Percentiles rank a stretch among this genome's conserved stretches.
phyloP scores from a whole-genome alignment of 345 rosid genomes.

The Arabis alpina region DNA sequence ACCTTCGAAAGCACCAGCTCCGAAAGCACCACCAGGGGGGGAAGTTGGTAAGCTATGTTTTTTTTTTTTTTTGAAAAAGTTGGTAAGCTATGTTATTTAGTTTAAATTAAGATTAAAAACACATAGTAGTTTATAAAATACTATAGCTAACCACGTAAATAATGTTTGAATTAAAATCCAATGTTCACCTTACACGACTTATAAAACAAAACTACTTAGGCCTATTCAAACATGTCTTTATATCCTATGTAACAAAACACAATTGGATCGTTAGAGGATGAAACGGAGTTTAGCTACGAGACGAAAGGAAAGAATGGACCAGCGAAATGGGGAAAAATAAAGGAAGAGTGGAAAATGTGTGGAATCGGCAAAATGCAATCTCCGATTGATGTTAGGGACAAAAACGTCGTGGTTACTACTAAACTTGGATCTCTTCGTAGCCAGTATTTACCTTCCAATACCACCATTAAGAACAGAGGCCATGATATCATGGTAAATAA shows the following conservation, averaged over 20 bases:
- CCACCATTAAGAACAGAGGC: slow-evolving; percentile 75
- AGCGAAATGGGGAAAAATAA: slow-evolving; percentile 67
- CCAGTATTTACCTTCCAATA: slow-evolving; percentile 53
- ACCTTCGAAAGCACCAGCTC: too few relatives aligned
- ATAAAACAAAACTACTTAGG: neutral
- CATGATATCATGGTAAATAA: slow-evolving; percentile 72
- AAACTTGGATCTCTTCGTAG: slow-evolving; percentile 54
- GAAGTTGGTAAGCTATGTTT: too few relatives aligned
- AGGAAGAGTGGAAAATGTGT: slow-evolving; percentile 57
- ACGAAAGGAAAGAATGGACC: slow-evolving; percentile 55
- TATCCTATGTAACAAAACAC: neutral
- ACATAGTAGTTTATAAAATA: too few relatives aligned
- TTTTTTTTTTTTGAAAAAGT: too few relatives aligned
- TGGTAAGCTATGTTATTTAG: too few relatives aligned
- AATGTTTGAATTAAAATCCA: too few relatives aligned
- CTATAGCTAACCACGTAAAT: too few relatives aligned
- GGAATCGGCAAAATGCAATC: slow-evolving; percentile 75
- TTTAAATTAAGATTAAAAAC: too few relatives aligned
- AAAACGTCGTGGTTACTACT: slow-evolving; percentile 50
- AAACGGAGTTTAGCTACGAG: slow-evolving; percentile 60
- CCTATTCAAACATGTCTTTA: neutral
- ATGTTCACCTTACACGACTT: too few relatives aligned
- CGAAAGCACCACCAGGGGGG: too few relatives aligned
- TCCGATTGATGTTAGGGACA: slow-evolving; percentile 61
- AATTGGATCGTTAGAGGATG: slow-evolving; percentile 53